Base-by-base conservation (phyloP, 345 rosid species). In the Rhodomyrtus tomentosa region DNA sequence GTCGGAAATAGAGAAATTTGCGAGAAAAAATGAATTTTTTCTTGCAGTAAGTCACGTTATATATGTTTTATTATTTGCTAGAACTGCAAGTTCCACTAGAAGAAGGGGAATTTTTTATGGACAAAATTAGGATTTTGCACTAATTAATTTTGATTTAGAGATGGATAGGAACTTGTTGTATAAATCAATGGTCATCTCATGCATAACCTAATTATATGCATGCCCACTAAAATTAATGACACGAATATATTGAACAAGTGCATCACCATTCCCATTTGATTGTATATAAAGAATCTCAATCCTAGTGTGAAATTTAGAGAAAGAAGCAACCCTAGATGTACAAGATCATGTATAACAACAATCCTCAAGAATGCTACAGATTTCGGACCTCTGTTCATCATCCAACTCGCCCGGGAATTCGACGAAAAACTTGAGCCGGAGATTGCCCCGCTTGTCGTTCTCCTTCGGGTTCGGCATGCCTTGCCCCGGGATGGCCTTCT, bases 391-490 rank as follows among this genome's bases (percentile, higher is more conserved):
- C 74, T 93, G 96, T 82, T 92, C 91, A 18, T 91, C 84, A 5
- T 87, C 91, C 87, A 96, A 88, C 11, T 89, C 72, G 5, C 59
- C 10, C 0, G 99, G 99, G 62, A 96, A 96, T n/a, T 90, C 87
- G 10, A 94, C 93, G 7, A 90, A 84, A 85, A 94, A 93, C 7
- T 68, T 91, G 81, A 95, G 90, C 55, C 84, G 86, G 82, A 96
- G 88, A 84, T 93, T 93, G 7, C 98, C 99, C 84, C 96, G 90
- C 83, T 85, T 89, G 18, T 93, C 92, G 54, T 80, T 90, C 42
- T 88, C 92, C 82, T 90, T 93, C 13, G 92, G 79, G 82, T 45
- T 88, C 3, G 96, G 96, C 94, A 96, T 91, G 49, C 98, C 98
- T 92, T 96, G 94, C 27, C 95, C 96, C 50, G 68, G 83, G 40